phyloP scores from a whole-genome alignment of 176 grass and related monocot genomes.

The Hordeum vulgare region DNA sequence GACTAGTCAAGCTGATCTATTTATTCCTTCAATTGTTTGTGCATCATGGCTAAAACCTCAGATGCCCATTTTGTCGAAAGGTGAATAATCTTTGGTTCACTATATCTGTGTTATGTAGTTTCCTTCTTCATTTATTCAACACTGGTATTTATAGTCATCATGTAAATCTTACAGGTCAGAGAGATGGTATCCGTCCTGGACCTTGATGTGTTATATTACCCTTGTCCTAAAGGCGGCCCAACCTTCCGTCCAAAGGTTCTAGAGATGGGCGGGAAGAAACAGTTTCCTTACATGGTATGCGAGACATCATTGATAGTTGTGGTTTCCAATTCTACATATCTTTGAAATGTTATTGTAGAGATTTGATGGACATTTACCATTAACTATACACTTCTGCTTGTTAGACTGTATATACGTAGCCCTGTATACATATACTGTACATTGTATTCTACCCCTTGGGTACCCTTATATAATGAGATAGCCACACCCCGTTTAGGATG shows the following conservation, averaged over 20 bases:
- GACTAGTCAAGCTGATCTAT: not conserved
- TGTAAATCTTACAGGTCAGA: conserved; percentile 60
- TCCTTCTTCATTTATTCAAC: not conserved
- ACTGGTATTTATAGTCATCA: not conserved
- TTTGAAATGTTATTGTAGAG: not conserved
- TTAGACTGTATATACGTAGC: too few relatives aligned
- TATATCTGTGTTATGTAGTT: not conserved
- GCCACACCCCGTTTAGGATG: too few relatives aligned
- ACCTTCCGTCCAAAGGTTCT: conserved; percentile 83
- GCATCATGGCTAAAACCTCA: conserved; percentile 28
- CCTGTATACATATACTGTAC: too few relatives aligned
- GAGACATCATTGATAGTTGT: not conserved
- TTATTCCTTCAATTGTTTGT: conserved; percentile 21
- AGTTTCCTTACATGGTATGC: conserved; percentile 96
- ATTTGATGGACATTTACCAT: not conserved
- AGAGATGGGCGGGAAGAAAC: conserved; percentile 89
- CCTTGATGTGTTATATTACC: conserved; percentile 90
- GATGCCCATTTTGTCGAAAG: conserved; percentile 95
- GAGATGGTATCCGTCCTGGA: conserved; percentile 83
- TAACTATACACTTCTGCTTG: too few relatives aligned
- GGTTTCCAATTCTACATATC: not conserved
- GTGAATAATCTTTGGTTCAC: conserved; percentile 26
- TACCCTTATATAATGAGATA: too few relatives aligned
- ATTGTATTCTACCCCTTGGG: too few relatives aligned
- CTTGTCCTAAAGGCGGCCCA: conserved; percentile 81